Evolutionary conservation across 306 rosid genomes (phyloP).

Genomic region (Casuarina equisetifolia): DNA sequence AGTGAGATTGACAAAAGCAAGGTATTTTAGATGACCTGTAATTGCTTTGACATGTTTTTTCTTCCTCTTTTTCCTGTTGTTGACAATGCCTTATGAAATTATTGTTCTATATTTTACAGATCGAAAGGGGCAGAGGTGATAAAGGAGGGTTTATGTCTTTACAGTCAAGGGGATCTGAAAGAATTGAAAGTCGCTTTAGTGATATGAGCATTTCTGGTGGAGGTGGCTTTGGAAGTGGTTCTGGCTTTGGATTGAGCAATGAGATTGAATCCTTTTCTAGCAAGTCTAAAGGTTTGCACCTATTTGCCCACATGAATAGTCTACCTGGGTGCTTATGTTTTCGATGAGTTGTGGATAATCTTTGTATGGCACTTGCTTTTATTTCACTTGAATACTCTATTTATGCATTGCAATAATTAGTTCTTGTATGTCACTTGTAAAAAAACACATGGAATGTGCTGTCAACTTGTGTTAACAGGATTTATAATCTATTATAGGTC

Average conservation of each 20-base stretch:
- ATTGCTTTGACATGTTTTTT: constrained; percentile 5
- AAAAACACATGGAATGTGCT: neutral
- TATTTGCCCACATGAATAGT: constrained; percentile 19
- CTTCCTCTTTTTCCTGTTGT: constrained; percentile 3
- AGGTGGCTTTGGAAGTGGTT: constrained; percentile 85
- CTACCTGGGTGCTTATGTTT: constrained; percentile 13
- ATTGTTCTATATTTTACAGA: constrained; percentile 48
- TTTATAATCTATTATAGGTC: neutral
- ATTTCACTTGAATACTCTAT: neutral
- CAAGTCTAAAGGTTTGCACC: constrained; percentile 77
- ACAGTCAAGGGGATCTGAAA: constrained; percentile 90
- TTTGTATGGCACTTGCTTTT: too few species aligned
- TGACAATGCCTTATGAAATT: constrained; percentile 2
- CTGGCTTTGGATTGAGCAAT: constrained; percentile 70
- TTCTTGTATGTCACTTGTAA: neutral
- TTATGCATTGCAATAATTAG: neutral
- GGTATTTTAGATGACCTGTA: constrained; percentile 44
- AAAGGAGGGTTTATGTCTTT: constrained; percentile 80
- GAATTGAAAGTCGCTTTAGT: constrained; percentile 71
- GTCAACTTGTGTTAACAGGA: neutral
- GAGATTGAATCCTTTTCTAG: constrained; percentile 74
- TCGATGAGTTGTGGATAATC: constrained; percentile 1
- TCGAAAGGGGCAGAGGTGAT: constrained; percentile 86
- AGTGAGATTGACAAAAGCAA: constrained; percentile 99
- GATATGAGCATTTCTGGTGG: constrained; percentile 84